phyloP scores from a whole-genome alignment of 1,284 basidiomycete genomes.

The Phylloboletellus chloephorus region DNA sequence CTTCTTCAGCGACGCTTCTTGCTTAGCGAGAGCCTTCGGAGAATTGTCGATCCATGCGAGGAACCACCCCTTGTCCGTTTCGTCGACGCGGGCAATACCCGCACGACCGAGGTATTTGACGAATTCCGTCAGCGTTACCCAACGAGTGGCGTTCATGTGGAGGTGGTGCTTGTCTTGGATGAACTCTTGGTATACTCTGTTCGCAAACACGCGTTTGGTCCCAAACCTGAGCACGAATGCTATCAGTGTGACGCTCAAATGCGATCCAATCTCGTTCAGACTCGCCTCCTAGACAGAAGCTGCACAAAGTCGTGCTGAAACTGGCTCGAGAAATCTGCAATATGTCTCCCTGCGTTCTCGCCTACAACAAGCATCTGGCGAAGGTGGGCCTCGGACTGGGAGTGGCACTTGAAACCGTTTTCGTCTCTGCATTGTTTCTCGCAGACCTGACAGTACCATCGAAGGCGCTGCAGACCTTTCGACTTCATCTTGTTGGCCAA shows the following conservation, averaged over 20 bases:
- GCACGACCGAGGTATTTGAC: slow-evolving; percentile 84
- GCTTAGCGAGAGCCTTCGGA: slow-evolving; percentile 85
- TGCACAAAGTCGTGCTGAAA: slow-evolving; percentile 93
- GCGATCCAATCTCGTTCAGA: slow-evolving; percentile 12
- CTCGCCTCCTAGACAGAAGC: slow-evolving; percentile 76
- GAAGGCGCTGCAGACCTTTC: slow-evolving; percentile 86
- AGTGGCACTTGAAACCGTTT: slow-evolving; percentile 94
- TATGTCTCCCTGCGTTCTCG: slow-evolving; percentile 86
- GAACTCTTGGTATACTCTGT: slow-evolving; percentile 97
- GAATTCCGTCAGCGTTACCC: slow-evolving; percentile 96
- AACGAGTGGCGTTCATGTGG: slow-evolving; percentile 98
- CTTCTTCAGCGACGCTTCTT: slow-evolving; percentile 89
- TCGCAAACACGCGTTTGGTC: slow-evolving; percentile 90
- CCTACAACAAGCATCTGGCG: slow-evolving; percentile 96
- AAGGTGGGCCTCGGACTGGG: slow-evolving; percentile 82
- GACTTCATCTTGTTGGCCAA: slow-evolving; percentile 95
- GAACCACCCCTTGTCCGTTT: slow-evolving; percentile 97
- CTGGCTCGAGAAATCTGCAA: slow-evolving; percentile 82
- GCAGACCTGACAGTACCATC: slow-evolving; percentile 97
- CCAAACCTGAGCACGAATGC: slow-evolving; percentile 59
- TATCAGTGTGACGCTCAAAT: slow-evolving; percentile 1
- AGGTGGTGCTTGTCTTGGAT: slow-evolving; percentile 93
- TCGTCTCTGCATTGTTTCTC: slow-evolving; percentile 95
- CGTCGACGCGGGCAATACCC: slow-evolving; percentile 90
- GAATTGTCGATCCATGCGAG: slow-evolving; percentile 96